Evolutionary conservation across 176 grass and related monocot species (phyloP).

Genomic region (Cymbopogon citratus): DNA sequence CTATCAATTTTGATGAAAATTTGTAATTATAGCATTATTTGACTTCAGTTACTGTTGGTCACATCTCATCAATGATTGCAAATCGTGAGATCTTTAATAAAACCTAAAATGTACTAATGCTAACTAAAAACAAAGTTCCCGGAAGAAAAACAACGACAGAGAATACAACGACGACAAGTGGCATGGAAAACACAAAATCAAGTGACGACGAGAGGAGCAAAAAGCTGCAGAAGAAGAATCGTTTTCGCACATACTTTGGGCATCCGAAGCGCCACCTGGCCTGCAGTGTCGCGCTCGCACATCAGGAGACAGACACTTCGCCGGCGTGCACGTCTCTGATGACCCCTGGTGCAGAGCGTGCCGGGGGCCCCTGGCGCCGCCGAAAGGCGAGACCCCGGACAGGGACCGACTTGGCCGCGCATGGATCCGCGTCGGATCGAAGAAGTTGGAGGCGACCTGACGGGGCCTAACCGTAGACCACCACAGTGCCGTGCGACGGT

Average conservation of each 20-base stretch:
- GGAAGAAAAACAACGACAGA: neutral
- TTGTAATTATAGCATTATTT: too few species aligned
- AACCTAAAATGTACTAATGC: neutral
- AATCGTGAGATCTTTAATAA: too few species aligned
- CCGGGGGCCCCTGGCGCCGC: neutral
- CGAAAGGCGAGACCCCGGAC: neutral
- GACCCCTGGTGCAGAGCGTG: conserved; percentile 12
- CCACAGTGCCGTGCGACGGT: neutral
- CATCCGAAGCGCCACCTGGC: conserved; percentile 4
- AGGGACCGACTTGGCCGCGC: neutral
- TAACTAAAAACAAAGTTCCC: neutral
- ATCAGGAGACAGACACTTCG: neutral
- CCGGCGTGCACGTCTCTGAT: conserved; percentile 10
- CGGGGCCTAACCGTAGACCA: neutral
- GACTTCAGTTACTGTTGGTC: too few species aligned
- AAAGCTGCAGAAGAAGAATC: neutral
- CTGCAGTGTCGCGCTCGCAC: neutral
- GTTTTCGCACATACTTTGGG: neutral
- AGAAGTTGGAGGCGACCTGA: neutral
- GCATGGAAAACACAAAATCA: too few species aligned
- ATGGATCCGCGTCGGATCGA: neutral
- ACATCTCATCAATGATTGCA: too few species aligned
- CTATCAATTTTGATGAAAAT: too few species aligned
- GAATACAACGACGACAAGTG: neutral
- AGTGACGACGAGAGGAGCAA: neutral